Evolutionary conservation across 2,329 filamentous ascomycete species (phyloP).

Genomic region (Xylaria sp.): DNA sequence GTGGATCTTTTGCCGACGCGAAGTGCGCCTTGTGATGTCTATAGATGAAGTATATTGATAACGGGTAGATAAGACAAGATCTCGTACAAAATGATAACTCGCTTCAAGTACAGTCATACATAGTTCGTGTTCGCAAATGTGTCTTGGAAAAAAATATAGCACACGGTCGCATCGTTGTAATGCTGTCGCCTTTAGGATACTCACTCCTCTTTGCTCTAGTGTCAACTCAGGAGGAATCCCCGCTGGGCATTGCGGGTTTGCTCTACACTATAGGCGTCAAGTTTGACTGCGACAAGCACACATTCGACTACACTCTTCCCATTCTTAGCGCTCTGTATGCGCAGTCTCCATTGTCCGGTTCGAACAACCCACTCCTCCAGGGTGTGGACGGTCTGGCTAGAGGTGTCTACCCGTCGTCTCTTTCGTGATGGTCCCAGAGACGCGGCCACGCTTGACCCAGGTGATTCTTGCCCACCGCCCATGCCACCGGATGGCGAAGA

Average conservation of each 20-base stretch:
- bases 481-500: slow-evolving; percentile 43
- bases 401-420: slow-evolving; percentile 50
- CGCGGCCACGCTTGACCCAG: slow-evolving; percentile 35
- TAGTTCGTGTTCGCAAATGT: background rate
- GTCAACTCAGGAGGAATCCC: slow-evolving; percentile 60
- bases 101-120: background rate
- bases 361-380: slow-evolving; percentile 68
- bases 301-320: slow-evolving; percentile 68
- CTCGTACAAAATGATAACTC: background rate
- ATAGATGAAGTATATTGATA: background rate
- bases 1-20: too few relatives aligned
- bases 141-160: background rate
- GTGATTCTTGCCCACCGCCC: slow-evolving; percentile 43
- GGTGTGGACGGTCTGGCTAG: slow-evolving; percentile 36
- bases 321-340: slow-evolving; percentile 60
- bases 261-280: slow-evolving; percentile 74
- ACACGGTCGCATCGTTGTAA: background rate
- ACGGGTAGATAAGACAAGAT: background rate
- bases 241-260: slow-evolving; percentile 68
- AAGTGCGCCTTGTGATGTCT: background rate
- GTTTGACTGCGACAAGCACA: slow-evolving; percentile 74
- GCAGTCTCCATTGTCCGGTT: slow-evolving; percentile 74
- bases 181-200: background rate
- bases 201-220: background rate
- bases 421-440: slow-evolving; percentile 50